Evolutionary conservation across 495 filamentous ascomycete genomes (phyloP).

Genomic region (Hypoxylon crocopeplum): DNA sequence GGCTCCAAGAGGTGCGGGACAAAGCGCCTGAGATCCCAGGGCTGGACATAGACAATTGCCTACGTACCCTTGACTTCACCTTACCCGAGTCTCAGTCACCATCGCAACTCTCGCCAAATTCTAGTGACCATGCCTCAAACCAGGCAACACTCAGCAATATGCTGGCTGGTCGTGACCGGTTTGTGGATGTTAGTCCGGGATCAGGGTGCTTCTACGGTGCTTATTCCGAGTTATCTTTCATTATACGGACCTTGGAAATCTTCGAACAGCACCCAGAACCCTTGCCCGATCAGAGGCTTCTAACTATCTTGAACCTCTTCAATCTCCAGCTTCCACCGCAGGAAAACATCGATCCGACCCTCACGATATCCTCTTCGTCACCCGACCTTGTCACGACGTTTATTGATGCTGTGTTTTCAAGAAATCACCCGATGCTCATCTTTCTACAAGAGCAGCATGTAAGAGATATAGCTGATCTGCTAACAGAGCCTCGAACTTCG

Average conservation of each 20-base stretch:
- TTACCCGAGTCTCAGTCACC: not conserved
- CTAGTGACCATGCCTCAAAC: not conserved
- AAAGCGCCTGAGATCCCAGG: conserved; percentile 3
- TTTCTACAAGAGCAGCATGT: conserved; percentile 4
- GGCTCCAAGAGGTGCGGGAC: not conserved
- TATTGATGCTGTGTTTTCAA: not conserved
- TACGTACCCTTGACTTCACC: conserved; percentile 9
- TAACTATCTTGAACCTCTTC: not conserved
- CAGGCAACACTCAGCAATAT: not conserved
- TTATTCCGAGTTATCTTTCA: conserved; percentile 7
- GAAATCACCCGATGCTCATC: conserved; percentile 6
- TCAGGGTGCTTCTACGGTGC: not conserved
- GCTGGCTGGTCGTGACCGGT: conserved; percentile 1
- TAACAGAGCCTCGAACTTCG: not conserved
- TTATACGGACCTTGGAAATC: conserved; percentile 1
- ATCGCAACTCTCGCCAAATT: not conserved
- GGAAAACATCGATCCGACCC: not conserved
- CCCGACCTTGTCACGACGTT: not conserved
- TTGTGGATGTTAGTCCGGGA: not conserved
- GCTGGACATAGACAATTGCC: conserved; percentile 5
- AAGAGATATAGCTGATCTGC: not conserved
- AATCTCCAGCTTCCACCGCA: not conserved
- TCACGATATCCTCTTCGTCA: not conserved
- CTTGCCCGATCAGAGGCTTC: not conserved
- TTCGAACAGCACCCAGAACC: not conserved